phyloP scores from a whole-genome alignment of 179 eudicot species.

The Gypsophila paniculata region DNA sequence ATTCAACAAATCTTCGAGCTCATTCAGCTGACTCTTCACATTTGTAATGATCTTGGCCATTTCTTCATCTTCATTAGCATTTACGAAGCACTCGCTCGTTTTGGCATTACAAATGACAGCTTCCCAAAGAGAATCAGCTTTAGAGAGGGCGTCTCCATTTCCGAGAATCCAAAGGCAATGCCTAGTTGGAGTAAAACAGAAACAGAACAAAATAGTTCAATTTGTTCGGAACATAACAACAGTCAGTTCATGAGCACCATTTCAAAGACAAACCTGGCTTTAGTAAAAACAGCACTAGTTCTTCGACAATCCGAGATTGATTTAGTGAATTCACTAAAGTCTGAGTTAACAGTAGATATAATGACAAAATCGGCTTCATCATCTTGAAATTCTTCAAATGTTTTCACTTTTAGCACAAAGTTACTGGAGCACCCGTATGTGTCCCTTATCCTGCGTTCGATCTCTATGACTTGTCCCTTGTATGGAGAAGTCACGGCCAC shows the following conservation, averaged over 20 bases:
- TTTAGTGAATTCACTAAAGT: constrained; percentile 40
- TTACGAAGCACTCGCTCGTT: constrained; percentile 44
- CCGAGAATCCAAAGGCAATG: constrained; percentile 74
- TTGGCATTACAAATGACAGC: constrained; percentile 49
- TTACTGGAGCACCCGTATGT: constrained; percentile 38
- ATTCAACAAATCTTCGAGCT: constrained; percentile 58
- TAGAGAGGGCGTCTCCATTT: constrained; percentile 38
- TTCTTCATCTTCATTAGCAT: constrained; percentile 52
- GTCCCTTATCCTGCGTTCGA: constrained; percentile 41
- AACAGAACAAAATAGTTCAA: neutral
- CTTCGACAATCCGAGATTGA: constrained; percentile 44
- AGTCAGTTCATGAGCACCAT: neutral
- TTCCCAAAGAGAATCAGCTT: constrained; percentile 46
- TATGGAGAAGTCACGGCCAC: constrained; percentile 49
- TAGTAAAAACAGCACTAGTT: constrained; percentile 52
- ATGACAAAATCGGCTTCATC: constrained; percentile 61
- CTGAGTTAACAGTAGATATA: constrained; percentile 68
- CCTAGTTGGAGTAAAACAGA: constrained; percentile 21
- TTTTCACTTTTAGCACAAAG: constrained; percentile 50
- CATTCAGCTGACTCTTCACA: constrained; percentile 57
- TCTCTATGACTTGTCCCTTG: constrained; percentile 52
- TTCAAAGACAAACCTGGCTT: constrained; percentile 51
- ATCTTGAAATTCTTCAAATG: constrained; percentile 70
- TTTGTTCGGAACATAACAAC: neutral
- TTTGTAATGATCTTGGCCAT: constrained; percentile 42